A percentile compares a stretch with the other conserved stretches of the same genome.
Conservation (phyloP, 1,284 basidiomycete species). For the Ganoderma boninense region DNA sequence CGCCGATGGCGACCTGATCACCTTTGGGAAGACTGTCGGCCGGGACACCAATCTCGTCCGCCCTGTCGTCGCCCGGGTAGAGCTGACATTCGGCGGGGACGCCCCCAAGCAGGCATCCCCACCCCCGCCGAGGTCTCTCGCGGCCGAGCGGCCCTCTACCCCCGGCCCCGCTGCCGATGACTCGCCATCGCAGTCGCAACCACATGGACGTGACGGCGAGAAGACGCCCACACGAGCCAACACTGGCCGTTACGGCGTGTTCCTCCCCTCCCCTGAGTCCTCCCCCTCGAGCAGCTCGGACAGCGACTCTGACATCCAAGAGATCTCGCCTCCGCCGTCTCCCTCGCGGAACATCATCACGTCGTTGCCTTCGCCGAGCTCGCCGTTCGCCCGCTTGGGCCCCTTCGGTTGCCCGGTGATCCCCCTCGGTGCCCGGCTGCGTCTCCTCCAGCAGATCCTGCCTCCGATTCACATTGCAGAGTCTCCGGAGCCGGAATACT, state of each 20-base stretch:
- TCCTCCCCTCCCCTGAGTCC: conserved; percentile 47
- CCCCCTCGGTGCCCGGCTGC: conserved; percentile 18
- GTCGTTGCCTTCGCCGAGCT: not conserved
- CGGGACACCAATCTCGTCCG: conserved; percentile 62
- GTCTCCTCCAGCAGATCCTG: conserved; percentile 27
- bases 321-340: conserved; percentile 41
- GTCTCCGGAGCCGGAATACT: conserved; percentile 6
- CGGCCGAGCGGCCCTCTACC: not conserved
- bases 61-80: conserved; percentile 65
- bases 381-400: not conserved
- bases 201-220: conserved; percentile 15
- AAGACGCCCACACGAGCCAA: conserved; percentile 30
- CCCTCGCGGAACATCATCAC: conserved; percentile 13
- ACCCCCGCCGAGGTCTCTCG: conserved; percentile 27
- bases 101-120: conserved; percentile 22
- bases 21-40: conserved; percentile 77
- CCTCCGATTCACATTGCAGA: conserved; percentile 25
- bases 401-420: not conserved
- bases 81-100: conserved; percentile 53
- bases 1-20: conserved; percentile 69
- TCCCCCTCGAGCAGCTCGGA: conserved; percentile 48
- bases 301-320: conserved; percentile 65
- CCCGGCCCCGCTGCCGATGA: conserved; percentile 12
- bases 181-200: conserved; percentile 17
- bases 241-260: conserved; percentile 64